phyloP scores from a whole-genome alignment of 129 eudicot genomes.

The Oenanthe sinensis region DNA sequence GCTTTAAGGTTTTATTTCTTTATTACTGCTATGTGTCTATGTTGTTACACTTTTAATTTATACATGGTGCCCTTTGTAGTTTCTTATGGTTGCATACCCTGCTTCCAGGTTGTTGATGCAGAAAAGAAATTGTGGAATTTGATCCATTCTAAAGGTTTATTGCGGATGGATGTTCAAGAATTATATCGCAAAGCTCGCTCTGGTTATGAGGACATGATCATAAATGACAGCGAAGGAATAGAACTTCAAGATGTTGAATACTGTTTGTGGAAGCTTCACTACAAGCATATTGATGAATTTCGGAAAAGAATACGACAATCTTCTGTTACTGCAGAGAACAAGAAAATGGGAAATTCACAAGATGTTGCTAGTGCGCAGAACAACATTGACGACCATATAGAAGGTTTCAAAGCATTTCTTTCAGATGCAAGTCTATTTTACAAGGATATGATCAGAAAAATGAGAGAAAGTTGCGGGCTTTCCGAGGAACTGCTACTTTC shows the following conservation, averaged over 20 bases:
- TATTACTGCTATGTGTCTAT: not conserved
- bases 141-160: slow-evolving; percentile 60
- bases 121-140: slow-evolving; percentile 61
- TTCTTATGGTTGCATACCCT: slow-evolving; percentile 1
- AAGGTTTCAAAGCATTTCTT: slow-evolving; percentile 57
- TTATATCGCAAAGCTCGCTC: slow-evolving; percentile 56
- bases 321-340: slow-evolving; percentile 27
- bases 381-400: slow-evolving; percentile 35
- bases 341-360: slow-evolving; percentile 11
- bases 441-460: slow-evolving; percentile 42
- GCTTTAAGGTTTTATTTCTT: slow-evolving; percentile 8
- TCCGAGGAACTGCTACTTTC: slow-evolving; percentile 23
- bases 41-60: not conserved
- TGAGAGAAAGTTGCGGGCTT: slow-evolving; percentile 40
- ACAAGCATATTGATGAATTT: slow-evolving; percentile 80
- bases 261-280: slow-evolving; percentile 85
- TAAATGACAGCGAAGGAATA: slow-evolving; percentile 27
- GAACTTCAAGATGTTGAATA: slow-evolving; percentile 71
- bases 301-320: slow-evolving; percentile 48
- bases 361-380: slow-evolving; percentile 13
- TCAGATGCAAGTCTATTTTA: slow-evolving; percentile 73
- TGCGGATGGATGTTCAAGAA: slow-evolving; percentile 46
- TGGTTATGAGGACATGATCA: slow-evolving; percentile 50
- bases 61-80: not conserved
- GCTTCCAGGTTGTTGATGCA: slow-evolving; percentile 40